Evolutionary conservation across 2,329 filamentous ascomycete species (phyloP).

Genomic region (Akanthomyces muscarius): DNA sequence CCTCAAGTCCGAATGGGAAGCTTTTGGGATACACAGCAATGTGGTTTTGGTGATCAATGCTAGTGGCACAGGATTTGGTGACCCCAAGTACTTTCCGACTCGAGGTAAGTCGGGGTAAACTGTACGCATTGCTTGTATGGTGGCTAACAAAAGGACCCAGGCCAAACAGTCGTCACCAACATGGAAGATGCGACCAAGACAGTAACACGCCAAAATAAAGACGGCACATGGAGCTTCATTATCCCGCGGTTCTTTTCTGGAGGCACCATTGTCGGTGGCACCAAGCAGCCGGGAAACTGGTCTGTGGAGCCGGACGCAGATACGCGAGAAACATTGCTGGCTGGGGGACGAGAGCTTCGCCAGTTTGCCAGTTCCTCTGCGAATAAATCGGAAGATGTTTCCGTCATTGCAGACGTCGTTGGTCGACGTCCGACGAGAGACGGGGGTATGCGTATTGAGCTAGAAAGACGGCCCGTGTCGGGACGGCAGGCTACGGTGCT

Average conservation of each 20-base stretch:
- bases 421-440: slow-evolving; percentile 41
- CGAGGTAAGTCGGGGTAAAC: slow-evolving; percentile 25
- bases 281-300: slow-evolving; percentile 57
- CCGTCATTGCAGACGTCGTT: slow-evolving; percentile 40
- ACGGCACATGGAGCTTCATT: slow-evolving; percentile 59
- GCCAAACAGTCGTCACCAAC: slow-evolving; percentile 36
- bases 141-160: slow-evolving; percentile 23
- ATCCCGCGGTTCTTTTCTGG: slow-evolving; percentile 58
- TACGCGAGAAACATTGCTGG: slow-evolving; percentile 45
- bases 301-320: slow-evolving; percentile 42
- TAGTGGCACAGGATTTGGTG: slow-evolving; percentile 32
- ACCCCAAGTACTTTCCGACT: slow-evolving; percentile 31
- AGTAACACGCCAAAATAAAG: slow-evolving; percentile 58
- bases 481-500: slow-evolving; percentile 26
- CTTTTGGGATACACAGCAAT: slow-evolving; percentile 24
- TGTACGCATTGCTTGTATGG: background rate
- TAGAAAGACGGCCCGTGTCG: background rate
- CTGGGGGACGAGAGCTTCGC: slow-evolving; percentile 28
- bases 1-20: slow-evolving; percentile 31
- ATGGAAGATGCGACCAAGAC: slow-evolving; percentile 32
- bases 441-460: slow-evolving; percentile 36
- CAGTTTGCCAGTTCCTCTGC: slow-evolving; percentile 23
- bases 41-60: slow-evolving; percentile 31
- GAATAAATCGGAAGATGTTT: slow-evolving; percentile 25
- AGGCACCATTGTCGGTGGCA: slow-evolving; percentile 62